Conservation (phyloP, 73 alveolate species). For the Urostyla sp. region DNA sequence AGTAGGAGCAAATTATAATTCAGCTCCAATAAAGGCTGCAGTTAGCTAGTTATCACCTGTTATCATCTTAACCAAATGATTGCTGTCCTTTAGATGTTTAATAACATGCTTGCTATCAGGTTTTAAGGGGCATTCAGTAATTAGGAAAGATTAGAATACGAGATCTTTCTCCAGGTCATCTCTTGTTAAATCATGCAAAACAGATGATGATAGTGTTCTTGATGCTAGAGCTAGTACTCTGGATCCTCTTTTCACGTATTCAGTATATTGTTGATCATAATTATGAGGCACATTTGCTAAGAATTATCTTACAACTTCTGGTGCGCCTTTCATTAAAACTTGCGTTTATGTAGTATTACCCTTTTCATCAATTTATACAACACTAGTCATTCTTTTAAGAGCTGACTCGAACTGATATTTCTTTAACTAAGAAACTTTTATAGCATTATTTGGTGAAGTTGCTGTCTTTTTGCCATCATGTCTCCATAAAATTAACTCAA, state of each 20-base stretch:
- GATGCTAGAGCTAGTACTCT: conserved; percentile 95
- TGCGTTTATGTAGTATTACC: conserved; percentile 64
- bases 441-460: conserved; percentile 67
- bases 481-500: conserved; percentile 73
- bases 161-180: conserved; percentile 90
- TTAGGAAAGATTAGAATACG: conserved; percentile 90
- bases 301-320: conserved; percentile 85
- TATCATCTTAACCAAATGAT: conserved; percentile 87
- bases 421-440: conserved; percentile 71
- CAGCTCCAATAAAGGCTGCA: conserved; percentile 92
- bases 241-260: conserved; percentile 87
- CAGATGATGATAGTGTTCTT: conserved; percentile 61
- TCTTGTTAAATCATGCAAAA: conserved; percentile 81
- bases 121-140: conserved; percentile 94
- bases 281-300: conserved; percentile 78
- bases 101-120: conserved; percentile 84
- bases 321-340: conserved; percentile 96
- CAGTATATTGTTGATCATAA: conserved; percentile 73
- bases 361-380: conserved; percentile 78
- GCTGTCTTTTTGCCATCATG: conserved; percentile 72
- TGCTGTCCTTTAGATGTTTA: conserved; percentile 76
- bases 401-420: conserved; percentile 93
- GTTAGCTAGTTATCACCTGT: conserved; percentile 97
- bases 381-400: conserved; percentile 93
- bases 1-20: conserved; percentile 57